Base-by-base conservation (phyloP, 768 basidiomycete genomes). In the Phylloporus rhodoxanthus region DNA sequence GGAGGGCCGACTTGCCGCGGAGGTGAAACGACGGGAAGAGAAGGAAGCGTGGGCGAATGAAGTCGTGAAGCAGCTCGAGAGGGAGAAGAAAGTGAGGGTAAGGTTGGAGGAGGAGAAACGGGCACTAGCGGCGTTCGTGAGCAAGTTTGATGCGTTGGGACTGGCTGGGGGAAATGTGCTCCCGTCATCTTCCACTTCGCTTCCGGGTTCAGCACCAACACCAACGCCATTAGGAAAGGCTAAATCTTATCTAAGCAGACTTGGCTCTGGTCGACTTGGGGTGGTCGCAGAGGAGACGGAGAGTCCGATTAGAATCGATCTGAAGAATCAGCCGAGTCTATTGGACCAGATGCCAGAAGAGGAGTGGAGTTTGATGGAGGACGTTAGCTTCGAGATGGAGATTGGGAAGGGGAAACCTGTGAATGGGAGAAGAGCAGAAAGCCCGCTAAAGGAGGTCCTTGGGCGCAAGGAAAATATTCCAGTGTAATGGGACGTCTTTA, bases 71-170 rank as follows among this genome's bases (percentile, higher is more conserved):
- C 80, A 85, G 57, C 69, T 91, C 30, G 89, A 91, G 57, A 86
- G 81, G 64, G 89, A 91, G 72, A 85, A 82, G 67, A 82, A 79
- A 74, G 77, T 80, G 43, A 72, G 86, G 43, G 63, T 70, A 29
- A 82, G 82, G 56, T 67, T 91, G 44, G 88, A 91, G 63, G 84
- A 84, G 38, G 88, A 91, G 68, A 78, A 88, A 32, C 73, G 81
- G 20, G 89, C 87, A 8, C 73, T 92, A 34, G 79, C 85, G 4
- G 77, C 87, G 6, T 92, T 92, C 57, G 90, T 92, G 39, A 75
- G 73, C 64, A 88, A 86, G 64, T 89, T 91, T 59, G 90, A 92
- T 66, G 75, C 87, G 10, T 67, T 87, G 23, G 85, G 84, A 0
- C 61, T 85, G 28, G 74, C 74, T 0, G 64, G 67, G 8, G 68